Evolutionary conservation across 1,139 yeast genomes (phyloP), one percentile per base, ranked within the genome.

Genomic region (Candida dubliniensis): DNA sequence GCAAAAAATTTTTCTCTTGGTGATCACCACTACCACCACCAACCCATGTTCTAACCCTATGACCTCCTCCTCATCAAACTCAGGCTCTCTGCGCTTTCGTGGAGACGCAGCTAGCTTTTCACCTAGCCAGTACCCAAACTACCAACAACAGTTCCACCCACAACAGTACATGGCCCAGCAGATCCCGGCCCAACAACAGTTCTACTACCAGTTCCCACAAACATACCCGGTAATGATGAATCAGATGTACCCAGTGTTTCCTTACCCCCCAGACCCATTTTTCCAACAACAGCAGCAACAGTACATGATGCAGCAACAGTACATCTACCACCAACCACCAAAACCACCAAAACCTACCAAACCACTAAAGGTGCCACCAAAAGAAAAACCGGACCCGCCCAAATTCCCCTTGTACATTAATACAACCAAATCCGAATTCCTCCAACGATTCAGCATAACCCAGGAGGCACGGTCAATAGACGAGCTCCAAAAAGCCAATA

Each of bases 81-180:
- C 67, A 38, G 71, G 73, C 18, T 64, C 72, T 41, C 64, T 63
- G 51, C 69, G 74, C 44, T 71, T 71, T 54, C 71, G 75, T 51
- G 65, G 70, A 40, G 75, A 69, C 56, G 75, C 74, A 27, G 71
- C 71, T 42, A 66, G 70, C 41, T 71, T 71, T 48, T 64, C 68
- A 15, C 76, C 76, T 10, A 57, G 66, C 44, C 63, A 59, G 34
- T 49, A 51, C 47, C 53, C 44, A 15, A 37, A 42, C 9, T 42
- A 29, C 46, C 57, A 35, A 56, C 55, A 55, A 53, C 49, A 51
- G 52, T 54, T 40, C 27, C 56, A 54, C 23, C 57, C 50, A 25
- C 59, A 55, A 25, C 60, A 54, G 34, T 55, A 52, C 41, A 51
- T 51, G 15, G 14, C 32, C 3, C 57, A 52, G 43, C 51, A 51